phyloP scores from a whole-genome alignment of 805 yeast species.

The Saturnispora gosingensis region DNA sequence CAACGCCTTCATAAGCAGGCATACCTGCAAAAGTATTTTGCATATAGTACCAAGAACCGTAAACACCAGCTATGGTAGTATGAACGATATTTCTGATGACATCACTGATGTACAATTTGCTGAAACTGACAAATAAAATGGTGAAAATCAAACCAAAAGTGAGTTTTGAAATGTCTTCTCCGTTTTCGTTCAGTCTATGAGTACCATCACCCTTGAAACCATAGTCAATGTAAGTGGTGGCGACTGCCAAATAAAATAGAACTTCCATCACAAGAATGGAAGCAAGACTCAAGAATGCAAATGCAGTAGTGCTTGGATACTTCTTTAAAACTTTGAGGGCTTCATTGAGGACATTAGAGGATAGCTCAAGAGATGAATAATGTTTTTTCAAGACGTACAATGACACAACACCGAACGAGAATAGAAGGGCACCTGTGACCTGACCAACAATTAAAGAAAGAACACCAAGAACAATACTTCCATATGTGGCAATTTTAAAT shows the following conservation, averaged over 20 bases:
- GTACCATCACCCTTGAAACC: conserved; percentile 14
- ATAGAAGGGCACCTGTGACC: conserved; percentile 21
- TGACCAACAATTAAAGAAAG: neutral
- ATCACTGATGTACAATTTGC: conserved; percentile 78
- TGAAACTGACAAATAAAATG: conserved; percentile 40
- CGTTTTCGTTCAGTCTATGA: conserved; percentile 7
- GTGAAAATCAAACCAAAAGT: conserved; percentile 55
- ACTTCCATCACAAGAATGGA: conserved; percentile 1
- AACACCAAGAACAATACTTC: conserved; percentile 35
- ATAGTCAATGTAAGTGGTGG: conserved; percentile 9
- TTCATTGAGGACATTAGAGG: conserved; percentile 20
- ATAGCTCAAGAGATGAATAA: conserved; percentile 19
- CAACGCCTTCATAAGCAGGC: conserved; percentile 70
- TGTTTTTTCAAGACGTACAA: conserved; percentile 39
- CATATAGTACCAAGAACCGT: conserved; percentile 89
- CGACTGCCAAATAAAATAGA: conserved; percentile 7
- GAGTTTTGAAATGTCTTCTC: conserved; percentile 17
- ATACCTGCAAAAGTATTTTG: conserved; percentile 43
- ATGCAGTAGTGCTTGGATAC: conserved; percentile 58
- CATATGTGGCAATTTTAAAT: conserved; percentile 56
- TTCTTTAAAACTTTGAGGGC: conserved; percentile 69
- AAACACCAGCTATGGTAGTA: conserved; percentile 74
- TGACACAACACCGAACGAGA: conserved; percentile 38
- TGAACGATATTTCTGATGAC: conserved; percentile 75
- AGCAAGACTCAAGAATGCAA: conserved; percentile 28